These are phyloP conservation scores for Ophiorrhiza pumila DNA, from an alignment of 257 asterid species.

Conservation along the genomic window DNA sequence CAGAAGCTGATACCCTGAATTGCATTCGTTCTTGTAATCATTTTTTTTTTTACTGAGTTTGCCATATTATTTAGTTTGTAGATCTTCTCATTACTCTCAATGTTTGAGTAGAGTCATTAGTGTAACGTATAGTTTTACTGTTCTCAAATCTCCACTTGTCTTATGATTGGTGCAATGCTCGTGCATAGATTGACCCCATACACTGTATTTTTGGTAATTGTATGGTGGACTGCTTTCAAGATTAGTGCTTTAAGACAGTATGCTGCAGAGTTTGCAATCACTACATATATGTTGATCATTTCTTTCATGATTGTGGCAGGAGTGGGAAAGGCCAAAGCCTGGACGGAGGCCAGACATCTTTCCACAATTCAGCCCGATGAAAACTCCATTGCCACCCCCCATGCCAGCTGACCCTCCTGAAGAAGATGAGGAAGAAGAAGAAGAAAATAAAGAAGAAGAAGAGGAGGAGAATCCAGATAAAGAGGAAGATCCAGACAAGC, in stretches of 20 bases:
- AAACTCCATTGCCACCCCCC: conserved; percentile 82
- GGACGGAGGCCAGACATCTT: conserved; percentile 78
- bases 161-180: not conserved
- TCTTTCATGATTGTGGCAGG: conserved; percentile 34
- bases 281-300: not conserved
- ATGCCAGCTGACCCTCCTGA: conserved; percentile 59
- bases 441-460: conserved; percentile 58
- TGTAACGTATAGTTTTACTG: no score
- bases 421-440: conserved; percentile 77
- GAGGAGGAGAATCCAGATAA: conserved; percentile 50
- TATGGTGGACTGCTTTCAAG: not conserved
- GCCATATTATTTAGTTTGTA: not conserved
- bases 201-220: no score
- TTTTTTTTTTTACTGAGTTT: no score
- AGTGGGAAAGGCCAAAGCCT: conserved; percentile 73
- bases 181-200: not conserved
- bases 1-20: not conserved
- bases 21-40: not conserved
- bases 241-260: not conserved
- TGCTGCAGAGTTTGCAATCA: not conserved
- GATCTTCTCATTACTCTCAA: not conserved
- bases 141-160: no score
- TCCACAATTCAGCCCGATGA: conserved; percentile 91
- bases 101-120: not conserved
- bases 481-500: conserved; percentile 40